Percentiles rank a stretch among this genome's conserved stretches.
Evolutionary conservation across 805 yeast species (phyloP).

Genomic region (Pichia nanzhaoensis): DNA sequence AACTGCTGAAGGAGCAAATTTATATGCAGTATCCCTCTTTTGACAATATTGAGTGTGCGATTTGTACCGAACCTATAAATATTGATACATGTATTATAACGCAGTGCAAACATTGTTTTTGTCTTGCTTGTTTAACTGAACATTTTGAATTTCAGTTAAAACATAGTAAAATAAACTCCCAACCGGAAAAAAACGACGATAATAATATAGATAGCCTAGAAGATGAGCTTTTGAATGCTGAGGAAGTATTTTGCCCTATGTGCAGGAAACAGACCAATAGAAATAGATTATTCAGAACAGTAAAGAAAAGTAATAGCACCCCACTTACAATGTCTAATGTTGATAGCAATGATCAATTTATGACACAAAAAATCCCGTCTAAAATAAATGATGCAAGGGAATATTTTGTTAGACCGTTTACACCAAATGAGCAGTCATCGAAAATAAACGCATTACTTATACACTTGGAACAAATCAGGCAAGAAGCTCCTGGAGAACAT

Average conservation of each 20-base stretch:
- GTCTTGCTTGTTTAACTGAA: constrained; percentile 64
- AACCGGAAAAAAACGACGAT: background rate
- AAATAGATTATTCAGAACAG: constrained; percentile 40
- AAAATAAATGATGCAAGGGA: constrained; percentile 10
- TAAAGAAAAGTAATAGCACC: constrained; percentile 10
- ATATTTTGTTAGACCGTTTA: constrained; percentile 34
- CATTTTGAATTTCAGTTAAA: constrained; percentile 60
- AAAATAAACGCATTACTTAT: constrained; percentile 63
- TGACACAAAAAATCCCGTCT: constrained; percentile 8
- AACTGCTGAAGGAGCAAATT: constrained; percentile 25
- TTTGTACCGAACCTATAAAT: constrained; percentile 65
- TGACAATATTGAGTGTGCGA: constrained; percentile 66
- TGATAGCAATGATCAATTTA: constrained; percentile 3
- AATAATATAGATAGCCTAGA: background rate
- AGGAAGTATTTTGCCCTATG: constrained; percentile 60
- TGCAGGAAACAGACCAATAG: constrained; percentile 57
- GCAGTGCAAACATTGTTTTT: constrained; percentile 77
- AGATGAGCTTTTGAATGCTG: constrained; percentile 27
- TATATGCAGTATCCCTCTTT: constrained; percentile 30
- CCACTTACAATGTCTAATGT: background rate
- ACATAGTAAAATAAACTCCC: constrained; percentile 1
- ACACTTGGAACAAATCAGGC: constrained; percentile 49
- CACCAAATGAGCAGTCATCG: constrained; percentile 55
- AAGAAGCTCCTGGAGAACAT: constrained; percentile 57
- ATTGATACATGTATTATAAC: constrained; percentile 46